Conservation (phyloP, 495 filamentous ascomycete species). For the Acidomyces sp. region DNA sequence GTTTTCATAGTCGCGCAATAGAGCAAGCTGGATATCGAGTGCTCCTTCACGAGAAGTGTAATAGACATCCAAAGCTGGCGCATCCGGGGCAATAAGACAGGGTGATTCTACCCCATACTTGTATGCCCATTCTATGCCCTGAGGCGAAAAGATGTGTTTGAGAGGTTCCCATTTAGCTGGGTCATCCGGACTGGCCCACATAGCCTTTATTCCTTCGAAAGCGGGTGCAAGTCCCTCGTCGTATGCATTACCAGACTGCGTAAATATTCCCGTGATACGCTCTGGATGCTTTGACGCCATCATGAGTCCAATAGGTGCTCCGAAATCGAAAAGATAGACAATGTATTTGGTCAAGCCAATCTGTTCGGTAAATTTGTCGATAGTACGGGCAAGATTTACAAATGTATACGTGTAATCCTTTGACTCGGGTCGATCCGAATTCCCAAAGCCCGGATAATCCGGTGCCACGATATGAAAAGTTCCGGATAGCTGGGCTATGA, state of each 20-base stretch:
- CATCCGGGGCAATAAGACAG: conserved; percentile 37
- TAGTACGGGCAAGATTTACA: conserved; percentile 35
- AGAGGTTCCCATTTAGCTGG: conserved; percentile 30
- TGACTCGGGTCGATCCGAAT: conserved; percentile 35
- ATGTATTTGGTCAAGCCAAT: conserved; percentile 37
- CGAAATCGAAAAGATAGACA: conserved; percentile 57
- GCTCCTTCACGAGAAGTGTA: conserved; percentile 32
- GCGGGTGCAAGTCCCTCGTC: conserved; percentile 34
- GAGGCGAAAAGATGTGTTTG: conserved; percentile 31
- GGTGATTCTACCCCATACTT: conserved; percentile 31
- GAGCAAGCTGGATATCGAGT: conserved; percentile 45
- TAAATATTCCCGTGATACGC: conserved; percentile 40
- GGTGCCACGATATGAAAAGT: conserved; percentile 45
- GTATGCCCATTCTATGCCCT: conserved; percentile 45
- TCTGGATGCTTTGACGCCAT: conserved; percentile 39
- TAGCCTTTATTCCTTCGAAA: conserved; percentile 1
- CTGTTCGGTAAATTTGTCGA: conserved; percentile 35
- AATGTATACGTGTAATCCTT: conserved; percentile 36
- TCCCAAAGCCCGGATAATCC: conserved; percentile 50
- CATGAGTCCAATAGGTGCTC: conserved; percentile 43
- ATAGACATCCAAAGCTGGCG: conserved; percentile 35
- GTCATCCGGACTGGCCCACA: conserved; percentile 3
- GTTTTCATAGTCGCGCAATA: conserved; percentile 45
- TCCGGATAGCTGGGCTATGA: conserved; percentile 45
- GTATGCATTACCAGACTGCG: conserved; percentile 56